Evolutionary conservation across 305 asterid genomes (phyloP).

Genomic region (Fraxinus platypoda): DNA sequence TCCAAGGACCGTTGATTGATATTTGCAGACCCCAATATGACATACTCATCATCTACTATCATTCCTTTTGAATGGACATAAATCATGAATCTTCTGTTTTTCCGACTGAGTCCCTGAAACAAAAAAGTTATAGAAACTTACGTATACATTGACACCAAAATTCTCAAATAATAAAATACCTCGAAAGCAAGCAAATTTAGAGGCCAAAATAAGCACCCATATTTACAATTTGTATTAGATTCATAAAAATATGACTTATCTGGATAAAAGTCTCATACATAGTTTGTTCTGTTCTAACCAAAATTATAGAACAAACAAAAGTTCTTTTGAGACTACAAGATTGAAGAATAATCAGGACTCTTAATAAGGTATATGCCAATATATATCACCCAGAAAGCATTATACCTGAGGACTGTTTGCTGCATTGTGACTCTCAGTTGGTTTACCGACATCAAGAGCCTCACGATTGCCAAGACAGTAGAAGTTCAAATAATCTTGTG

Average conservation of each 20-base stretch:
- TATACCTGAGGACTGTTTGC: conserved; percentile 86
- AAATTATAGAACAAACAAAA: not conserved
- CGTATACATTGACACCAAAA: not conserved
- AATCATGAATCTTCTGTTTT: conserved; percentile 89
- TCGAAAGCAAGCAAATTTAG: not conserved
- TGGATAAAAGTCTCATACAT: not conserved
- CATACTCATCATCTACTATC: conserved; percentile 92
- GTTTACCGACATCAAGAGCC: conserved; percentile 38
- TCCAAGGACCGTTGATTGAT: conserved; percentile 95
- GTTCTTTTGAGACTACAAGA: not conserved
- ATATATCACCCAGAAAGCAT: not conserved
- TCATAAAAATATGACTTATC: not conserved
- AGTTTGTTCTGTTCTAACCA: not conserved
- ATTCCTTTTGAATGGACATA: conserved; percentile 96
- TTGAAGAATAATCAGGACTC: conserved; percentile 1
- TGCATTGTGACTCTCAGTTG: conserved; percentile 40
- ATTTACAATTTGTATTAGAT: not conserved
- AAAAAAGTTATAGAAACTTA: not conserved
- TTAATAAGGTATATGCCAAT: not conserved
- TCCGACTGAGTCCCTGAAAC: conserved; percentile 72
- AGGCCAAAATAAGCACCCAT: not conserved
- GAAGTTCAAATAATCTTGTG: conserved; percentile 84
- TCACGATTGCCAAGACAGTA: conserved; percentile 98
- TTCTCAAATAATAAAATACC: not conserved
- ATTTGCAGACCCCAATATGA: conserved; percentile 87